A percentile compares a stretch with the other conserved stretches of the same genome.
These are phyloP conservation scores for Tephrocybe sp. DNA, from an alignment of 768 basidiomycete genomes.

Conservation along the genomic window DNA sequence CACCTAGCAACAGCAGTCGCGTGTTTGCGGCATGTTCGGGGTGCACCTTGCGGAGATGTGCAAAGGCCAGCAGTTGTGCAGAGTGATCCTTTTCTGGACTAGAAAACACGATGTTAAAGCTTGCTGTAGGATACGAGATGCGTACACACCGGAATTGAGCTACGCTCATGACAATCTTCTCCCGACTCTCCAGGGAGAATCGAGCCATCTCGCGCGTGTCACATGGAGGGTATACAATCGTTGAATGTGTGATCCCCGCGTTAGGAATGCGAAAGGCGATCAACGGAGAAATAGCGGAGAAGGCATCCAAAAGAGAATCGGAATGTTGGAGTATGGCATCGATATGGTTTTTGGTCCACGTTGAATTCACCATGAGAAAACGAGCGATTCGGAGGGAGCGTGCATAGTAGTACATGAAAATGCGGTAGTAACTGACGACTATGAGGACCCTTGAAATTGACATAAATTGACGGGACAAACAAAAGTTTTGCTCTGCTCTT, in stretches of 20 bases:
- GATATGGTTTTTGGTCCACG: conserved; percentile 90
- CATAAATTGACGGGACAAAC: conserved; percentile 29
- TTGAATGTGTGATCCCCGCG: conserved; percentile 27
- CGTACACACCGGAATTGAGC: conserved; percentile 84
- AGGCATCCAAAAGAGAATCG: conserved; percentile 45
- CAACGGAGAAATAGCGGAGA: conserved; percentile 45
- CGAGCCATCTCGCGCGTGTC: conserved; percentile 71
- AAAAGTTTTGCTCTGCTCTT: conserved; percentile 63
- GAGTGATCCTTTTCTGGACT: conserved; percentile 95
- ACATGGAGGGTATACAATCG: conserved; percentile 88
- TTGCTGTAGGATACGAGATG: not conserved
- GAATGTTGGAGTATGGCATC: conserved; percentile 63
- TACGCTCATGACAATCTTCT: conserved; percentile 74
- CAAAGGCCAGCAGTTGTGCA: conserved; percentile 72
- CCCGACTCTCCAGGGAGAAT: conserved; percentile 52
- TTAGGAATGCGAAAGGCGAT: conserved; percentile 26
- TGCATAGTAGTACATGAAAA: conserved; percentile 84
- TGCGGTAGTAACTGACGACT: conserved; percentile 72
- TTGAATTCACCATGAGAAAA: conserved; percentile 91
- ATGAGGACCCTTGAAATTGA: conserved; percentile 3
- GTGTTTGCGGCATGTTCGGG: conserved; percentile 50
- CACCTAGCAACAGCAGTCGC: conserved; percentile 74
- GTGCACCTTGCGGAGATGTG: conserved; percentile 50
- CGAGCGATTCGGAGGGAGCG: conserved; percentile 66
- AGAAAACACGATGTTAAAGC: not conserved